phyloP scores from a whole-genome alignment of 2,329 filamentous ascomycete genomes.

The Diaporthe ilicicola region DNA sequence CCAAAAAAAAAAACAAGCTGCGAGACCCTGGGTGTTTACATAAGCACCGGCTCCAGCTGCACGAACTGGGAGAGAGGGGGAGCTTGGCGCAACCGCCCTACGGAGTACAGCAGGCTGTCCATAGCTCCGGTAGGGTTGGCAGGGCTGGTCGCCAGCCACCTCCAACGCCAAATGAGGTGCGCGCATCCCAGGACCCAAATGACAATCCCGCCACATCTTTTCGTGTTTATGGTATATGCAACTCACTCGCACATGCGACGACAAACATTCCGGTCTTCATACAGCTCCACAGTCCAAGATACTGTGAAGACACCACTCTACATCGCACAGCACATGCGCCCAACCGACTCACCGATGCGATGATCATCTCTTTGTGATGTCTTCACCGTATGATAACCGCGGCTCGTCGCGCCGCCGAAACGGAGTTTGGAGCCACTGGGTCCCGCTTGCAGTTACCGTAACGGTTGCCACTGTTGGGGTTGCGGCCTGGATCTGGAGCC shows the following conservation, averaged over 20 bases:
- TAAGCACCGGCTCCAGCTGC: neutral
- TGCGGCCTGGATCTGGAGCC: slow-evolving; percentile 93
- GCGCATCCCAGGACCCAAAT: slow-evolving; percentile 1
- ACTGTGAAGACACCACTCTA: neutral
- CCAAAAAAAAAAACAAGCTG: neutral
- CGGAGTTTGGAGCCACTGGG: slow-evolving; percentile 82
- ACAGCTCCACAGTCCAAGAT: neutral
- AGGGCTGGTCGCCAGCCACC: slow-evolving; percentile 17
- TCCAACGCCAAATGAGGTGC: slow-evolving; percentile 11
- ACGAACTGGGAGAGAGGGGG: neutral
- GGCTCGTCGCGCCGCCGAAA: slow-evolving; percentile 67
- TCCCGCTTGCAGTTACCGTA: slow-evolving; percentile 86
- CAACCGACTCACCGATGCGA: slow-evolving; percentile 41
- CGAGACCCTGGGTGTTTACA: neutral
- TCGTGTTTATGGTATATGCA: neutral
- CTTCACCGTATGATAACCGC: slow-evolving; percentile 69
- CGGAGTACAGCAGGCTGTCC: neutral
- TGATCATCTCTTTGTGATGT: slow-evolving; percentile 57
- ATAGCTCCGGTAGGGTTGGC: neutral
- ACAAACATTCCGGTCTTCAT: neutral
- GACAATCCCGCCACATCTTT: slow-evolving; percentile 23
- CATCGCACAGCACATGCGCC: slow-evolving; percentile 8
- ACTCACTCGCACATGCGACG: slow-evolving; percentile 1
- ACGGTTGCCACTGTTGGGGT: slow-evolving; percentile 87
- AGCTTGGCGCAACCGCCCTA: neutral